Evolutionary conservation across 257 asterid genomes (phyloP).

Genomic region (Oldenlandia corymbosa): DNA sequence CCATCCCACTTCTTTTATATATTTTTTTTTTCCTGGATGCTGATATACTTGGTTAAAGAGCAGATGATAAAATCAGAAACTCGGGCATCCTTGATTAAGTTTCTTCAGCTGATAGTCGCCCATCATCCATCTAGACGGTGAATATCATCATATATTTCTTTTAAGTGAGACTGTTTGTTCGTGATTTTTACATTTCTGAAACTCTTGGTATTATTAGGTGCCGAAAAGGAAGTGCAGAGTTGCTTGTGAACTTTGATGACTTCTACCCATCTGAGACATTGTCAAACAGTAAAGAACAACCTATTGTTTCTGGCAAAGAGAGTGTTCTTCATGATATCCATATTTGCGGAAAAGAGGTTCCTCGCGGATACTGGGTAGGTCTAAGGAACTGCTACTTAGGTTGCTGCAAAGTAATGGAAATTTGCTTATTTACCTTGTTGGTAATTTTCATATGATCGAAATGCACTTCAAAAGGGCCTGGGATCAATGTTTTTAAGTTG

Average conservation of each 20-base stretch:
- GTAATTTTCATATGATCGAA: neutral
- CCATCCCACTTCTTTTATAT: too few species aligned
- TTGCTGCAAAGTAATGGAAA: neutral
- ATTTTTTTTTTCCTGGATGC: neutral
- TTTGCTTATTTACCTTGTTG: neutral
- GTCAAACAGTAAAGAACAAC: slow-evolving; percentile 32
- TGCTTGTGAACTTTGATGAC: slow-evolving; percentile 78
- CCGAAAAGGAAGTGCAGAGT: slow-evolving; percentile 89
- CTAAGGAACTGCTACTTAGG: neutral
- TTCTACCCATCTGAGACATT: slow-evolving; percentile 30
- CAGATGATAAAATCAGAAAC: slow-evolving; percentile 85
- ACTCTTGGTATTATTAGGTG: slow-evolving; percentile 46
- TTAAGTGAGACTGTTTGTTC: slow-evolving; percentile 1
- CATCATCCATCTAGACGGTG: slow-evolving; percentile 98
- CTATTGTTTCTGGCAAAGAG: slow-evolving; percentile 32
- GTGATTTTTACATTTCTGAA: slow-evolving; percentile 16
- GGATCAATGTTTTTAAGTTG: neutral
- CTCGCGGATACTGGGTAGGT: slow-evolving; percentile 97
- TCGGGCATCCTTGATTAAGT: slow-evolving; percentile 55
- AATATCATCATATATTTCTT: slow-evolving; percentile 4
- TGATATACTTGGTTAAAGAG: slow-evolving; percentile 13
- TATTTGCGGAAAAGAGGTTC: slow-evolving; percentile 89
- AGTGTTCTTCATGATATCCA: slow-evolving; percentile 40
- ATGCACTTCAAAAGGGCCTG: neutral
- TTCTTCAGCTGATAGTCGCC: slow-evolving; percentile 83